Percentiles rank a stretch among this genome's conserved stretches.
These are phyloP conservation scores for Diplogelasinospora grovesii DNA, from an alignment of 495 filamentous ascomycete genomes.

Conservation along the genomic window DNA sequence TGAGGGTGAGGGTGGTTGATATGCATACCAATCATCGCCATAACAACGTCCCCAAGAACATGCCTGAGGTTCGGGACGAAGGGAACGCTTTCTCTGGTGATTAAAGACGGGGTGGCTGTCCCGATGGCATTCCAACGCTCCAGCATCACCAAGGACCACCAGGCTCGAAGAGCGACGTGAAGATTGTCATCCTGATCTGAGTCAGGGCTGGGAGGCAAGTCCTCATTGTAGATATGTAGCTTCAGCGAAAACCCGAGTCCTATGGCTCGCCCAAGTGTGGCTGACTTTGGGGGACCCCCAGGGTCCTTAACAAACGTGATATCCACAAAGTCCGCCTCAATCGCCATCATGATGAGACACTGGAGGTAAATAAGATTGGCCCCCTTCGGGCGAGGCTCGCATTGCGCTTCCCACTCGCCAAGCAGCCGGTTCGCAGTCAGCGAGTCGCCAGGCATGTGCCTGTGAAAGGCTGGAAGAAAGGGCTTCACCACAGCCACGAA, in stretches of 20 bases:
- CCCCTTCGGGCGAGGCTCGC: constrained; percentile 33
- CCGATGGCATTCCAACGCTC: constrained; percentile 71
- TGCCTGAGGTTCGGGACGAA: constrained; percentile 56
- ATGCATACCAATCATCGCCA: too few species aligned
- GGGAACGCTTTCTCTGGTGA: constrained; percentile 56
- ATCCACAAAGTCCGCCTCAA: constrained; percentile 50
- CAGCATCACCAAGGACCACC: constrained; percentile 67
- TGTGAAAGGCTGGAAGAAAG: constrained; percentile 43
- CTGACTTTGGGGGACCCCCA: constrained; percentile 27
- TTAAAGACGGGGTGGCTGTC: constrained; percentile 50
- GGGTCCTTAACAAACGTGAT: constrained; percentile 25
- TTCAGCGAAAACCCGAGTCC: constrained; percentile 53
- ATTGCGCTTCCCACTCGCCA: constrained; percentile 47
- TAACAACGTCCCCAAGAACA: constrained; percentile 56
- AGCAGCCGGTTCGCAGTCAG: constrained; percentile 45
- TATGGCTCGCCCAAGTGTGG: constrained; percentile 51
- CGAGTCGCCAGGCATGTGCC: constrained; percentile 30
- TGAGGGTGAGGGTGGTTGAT: too few species aligned
- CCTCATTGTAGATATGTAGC: constrained; percentile 37
- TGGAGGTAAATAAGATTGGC: constrained; percentile 58
- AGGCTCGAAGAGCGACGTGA: constrained; percentile 63
- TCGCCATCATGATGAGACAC: constrained; percentile 52
- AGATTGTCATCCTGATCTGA: constrained; percentile 58
- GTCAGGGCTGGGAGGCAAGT: constrained; percentile 17
- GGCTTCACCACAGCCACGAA: constrained; percentile 57